Percentiles rank a stretch among this genome's conserved stretches.
Conservation (phyloP, 352 stramenopile genomes). For the Pythium periplocum region DNA sequence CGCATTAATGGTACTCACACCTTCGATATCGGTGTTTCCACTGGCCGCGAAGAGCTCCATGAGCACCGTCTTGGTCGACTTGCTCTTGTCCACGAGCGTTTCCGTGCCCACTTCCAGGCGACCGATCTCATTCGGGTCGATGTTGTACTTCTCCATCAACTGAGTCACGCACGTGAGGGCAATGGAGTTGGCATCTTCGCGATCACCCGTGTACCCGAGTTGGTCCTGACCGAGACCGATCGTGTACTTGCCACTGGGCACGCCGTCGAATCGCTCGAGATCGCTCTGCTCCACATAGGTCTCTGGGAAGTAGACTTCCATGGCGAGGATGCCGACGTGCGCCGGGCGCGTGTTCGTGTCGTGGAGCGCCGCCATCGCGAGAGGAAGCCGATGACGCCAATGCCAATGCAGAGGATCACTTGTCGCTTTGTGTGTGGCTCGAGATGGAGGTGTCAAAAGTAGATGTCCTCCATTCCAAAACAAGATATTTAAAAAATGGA, state of each 20-base stretch:
- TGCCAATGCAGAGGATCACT: too few relatives aligned
- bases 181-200: constrained; percentile 70
- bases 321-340: constrained; percentile 95
- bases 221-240: constrained; percentile 52
- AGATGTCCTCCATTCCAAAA: too few relatives aligned
- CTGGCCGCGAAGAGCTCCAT: constrained; percentile 60
- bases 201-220: constrained; percentile 66
- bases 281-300: constrained; percentile 93
- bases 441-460: too few relatives aligned
- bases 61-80: constrained; percentile 80
- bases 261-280: constrained; percentile 91
- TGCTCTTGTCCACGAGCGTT: constrained; percentile 90
- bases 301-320: constrained; percentile 95
- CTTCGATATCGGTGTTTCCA: constrained; percentile 60
- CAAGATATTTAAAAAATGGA: too few relatives aligned
- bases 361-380: background rate
- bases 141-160: constrained; percentile 49
- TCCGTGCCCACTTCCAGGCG: constrained; percentile 97
- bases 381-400: too few relatives aligned
- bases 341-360: constrained; percentile 20
- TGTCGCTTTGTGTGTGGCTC: too few relatives aligned
- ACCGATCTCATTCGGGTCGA: constrained; percentile 75
- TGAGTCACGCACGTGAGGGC: constrained; percentile 50
- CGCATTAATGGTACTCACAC: constrained; percentile 95
- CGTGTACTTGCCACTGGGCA: constrained; percentile 65